These are phyloP conservation scores for Parietichytrium sp. DNA, from an alignment of 108 stramenopile species.

Conservation along the genomic window DNA sequence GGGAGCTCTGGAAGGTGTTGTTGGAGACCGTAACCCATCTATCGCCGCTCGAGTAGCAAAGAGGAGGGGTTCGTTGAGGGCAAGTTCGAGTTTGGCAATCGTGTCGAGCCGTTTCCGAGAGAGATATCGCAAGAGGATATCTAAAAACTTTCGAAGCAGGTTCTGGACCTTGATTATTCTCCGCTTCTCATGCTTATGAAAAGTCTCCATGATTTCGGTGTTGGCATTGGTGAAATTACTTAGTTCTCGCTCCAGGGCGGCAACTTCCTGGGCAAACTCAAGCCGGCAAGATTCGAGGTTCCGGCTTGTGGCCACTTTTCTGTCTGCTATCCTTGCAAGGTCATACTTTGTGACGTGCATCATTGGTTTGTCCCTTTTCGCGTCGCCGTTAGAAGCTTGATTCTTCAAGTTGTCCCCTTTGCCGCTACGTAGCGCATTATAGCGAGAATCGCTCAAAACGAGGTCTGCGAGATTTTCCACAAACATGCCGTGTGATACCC, in stretches of 20 bases:
- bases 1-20: too few species aligned
- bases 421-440: too few species aligned
- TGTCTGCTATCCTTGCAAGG: background rate
- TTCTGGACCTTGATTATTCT: conserved; percentile 15
- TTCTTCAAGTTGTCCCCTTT: too few species aligned
- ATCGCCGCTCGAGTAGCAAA: too few species aligned
- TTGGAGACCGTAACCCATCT: too few species aligned
- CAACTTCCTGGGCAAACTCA: conserved; percentile 17
- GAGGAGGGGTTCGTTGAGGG: too few species aligned
- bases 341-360: background rate
- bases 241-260: background rate
- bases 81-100: background rate
- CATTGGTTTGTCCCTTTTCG: too few species aligned
- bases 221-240: conserved; percentile 18
- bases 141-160: background rate
- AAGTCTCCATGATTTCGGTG: background rate
- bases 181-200: background rate
- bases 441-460: too few species aligned
- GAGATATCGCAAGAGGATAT: background rate
- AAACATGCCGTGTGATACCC: too few species aligned
- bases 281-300: background rate
- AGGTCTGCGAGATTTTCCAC: too few species aligned
- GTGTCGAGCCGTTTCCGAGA: background rate
- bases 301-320: background rate
- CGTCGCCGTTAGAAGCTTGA: too few species aligned